Percentiles rank a stretch among this genome's conserved stretches.
phyloP scores from a whole-genome alignment of 768 basidiomycete genomes.

The Calocera cornea region DNA sequence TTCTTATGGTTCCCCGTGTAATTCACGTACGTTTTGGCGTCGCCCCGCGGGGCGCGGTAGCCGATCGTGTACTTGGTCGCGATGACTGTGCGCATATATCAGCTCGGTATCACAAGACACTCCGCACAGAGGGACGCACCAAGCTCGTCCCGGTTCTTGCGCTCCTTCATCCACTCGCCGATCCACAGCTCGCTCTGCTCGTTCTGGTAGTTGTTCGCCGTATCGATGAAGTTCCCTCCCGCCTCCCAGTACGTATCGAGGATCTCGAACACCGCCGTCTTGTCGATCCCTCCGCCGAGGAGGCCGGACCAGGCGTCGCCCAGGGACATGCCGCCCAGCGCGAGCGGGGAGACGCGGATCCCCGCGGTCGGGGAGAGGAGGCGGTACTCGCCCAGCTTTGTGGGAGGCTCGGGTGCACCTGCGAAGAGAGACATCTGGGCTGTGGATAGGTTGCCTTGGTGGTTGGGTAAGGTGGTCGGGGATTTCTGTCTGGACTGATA shows the following conservation, averaged over 20 bases:
- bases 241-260: conserved; percentile 22
- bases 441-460: not conserved
- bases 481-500: not conserved
- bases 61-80: conserved; percentile 4
- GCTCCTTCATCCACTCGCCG: conserved; percentile 31
- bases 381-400: not conserved
- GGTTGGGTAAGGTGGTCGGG: not conserved
- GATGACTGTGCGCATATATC: not conserved
- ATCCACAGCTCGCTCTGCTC: conserved; percentile 27
- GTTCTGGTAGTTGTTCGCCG: conserved; percentile 26
- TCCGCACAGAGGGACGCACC: conserved; percentile 31
- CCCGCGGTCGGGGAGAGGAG: conserved; percentile 27
- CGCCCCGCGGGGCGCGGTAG: not conserved
- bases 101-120: not conserved
- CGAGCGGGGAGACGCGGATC: conserved; percentile 35
- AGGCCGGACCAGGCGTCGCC: conserved; percentile 29
- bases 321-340: conserved; percentile 33
- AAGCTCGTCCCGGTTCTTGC: conserved; percentile 28
- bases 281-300: conserved; percentile 31
- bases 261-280: conserved; percentile 29
- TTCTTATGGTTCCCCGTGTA: conserved; percentile 23
- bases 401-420: not conserved
- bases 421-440: not conserved
- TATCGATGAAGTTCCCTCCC: conserved; percentile 24
- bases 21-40: conserved; percentile 15